These are phyloP conservation scores for Hypoxylon sp. DNA, from an alignment of 2,329 filamentous ascomycete genomes.

Conservation along the genomic window DNA sequence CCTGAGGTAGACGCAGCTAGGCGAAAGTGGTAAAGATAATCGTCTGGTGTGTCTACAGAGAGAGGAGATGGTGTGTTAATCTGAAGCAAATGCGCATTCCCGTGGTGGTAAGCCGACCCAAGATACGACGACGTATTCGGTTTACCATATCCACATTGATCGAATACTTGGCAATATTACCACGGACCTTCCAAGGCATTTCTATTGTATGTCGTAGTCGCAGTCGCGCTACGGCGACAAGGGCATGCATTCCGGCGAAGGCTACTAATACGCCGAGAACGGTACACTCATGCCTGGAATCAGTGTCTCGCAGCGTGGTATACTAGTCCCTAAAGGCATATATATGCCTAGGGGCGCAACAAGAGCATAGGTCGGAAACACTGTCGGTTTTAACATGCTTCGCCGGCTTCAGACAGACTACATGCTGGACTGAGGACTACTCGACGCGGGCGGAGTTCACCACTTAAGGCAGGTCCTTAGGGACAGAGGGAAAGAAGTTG, in stretches of 20 bases:
- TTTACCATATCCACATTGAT: slow-evolving; percentile 30
- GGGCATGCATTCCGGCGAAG: slow-evolving; percentile 10
- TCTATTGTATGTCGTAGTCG: slow-evolving; percentile 22
- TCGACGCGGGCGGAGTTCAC: slow-evolving; percentile 3
- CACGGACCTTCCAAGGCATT: slow-evolving; percentile 13
- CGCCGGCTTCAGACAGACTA: background rate
- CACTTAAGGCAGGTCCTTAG: slow-evolving; percentile 60
- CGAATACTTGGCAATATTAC: slow-evolving; percentile 18
- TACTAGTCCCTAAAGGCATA: slow-evolving; percentile 11
- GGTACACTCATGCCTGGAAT: background rate
- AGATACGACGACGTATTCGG: slow-evolving; percentile 30
- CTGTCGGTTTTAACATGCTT: background rate
- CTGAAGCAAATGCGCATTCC: slow-evolving; percentile 33
- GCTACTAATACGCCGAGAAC: slow-evolving; percentile 12
- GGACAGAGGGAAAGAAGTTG: slow-evolving; percentile 86
- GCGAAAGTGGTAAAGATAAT: slow-evolving; percentile 21
- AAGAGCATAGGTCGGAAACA: slow-evolving; percentile 1
- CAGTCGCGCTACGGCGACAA: slow-evolving; percentile 9
- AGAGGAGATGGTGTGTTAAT: slow-evolving; percentile 20
- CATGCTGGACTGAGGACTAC: slow-evolving; percentile 10
- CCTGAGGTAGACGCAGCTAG: slow-evolving; percentile 22
- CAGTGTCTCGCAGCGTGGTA: slow-evolving; percentile 10
- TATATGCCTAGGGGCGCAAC: slow-evolving; percentile 9
- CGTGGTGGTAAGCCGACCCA: slow-evolving; percentile 34
- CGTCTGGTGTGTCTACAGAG: slow-evolving; percentile 21